Conservation (phyloP, 257 asterid species). For the Echium plantagineum region DNA sequence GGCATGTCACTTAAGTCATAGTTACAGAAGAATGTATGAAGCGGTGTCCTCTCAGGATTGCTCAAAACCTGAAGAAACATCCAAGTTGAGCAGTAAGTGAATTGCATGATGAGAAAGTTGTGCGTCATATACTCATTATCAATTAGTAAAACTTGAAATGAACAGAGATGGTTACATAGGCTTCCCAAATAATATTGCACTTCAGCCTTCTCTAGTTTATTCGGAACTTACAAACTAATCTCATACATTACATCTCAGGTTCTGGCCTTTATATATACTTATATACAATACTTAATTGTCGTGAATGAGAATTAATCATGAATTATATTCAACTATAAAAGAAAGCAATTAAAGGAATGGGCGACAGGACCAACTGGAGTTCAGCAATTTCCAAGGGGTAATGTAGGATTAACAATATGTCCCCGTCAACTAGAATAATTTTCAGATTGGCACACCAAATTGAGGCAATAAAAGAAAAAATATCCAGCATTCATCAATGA, state of each 20-base stretch:
- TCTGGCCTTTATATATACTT: too few species aligned
- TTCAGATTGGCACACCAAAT: neutral
- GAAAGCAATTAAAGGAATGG: neutral
- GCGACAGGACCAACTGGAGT: neutral
- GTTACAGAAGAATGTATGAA: constrained; percentile 67
- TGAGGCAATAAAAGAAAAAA: neutral
- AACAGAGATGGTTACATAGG: neutral
- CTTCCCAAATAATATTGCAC: neutral
- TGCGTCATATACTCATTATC: neutral
- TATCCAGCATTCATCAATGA: neutral
- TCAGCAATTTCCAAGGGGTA: neutral
- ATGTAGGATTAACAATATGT: neutral
- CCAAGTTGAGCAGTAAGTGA: too few species aligned
- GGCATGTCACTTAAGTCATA: constrained; percentile 89
- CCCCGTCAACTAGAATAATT: neutral
- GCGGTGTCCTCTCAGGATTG: constrained; percentile 84
- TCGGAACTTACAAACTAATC: neutral
- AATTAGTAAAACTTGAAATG: neutral
- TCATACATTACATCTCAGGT: neutral
- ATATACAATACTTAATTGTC: too few species aligned
- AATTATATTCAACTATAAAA: neutral
- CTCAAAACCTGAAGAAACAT: constrained; percentile 49
- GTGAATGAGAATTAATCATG: too few species aligned
- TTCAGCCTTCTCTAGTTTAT: too few species aligned
- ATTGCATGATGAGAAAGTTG: too few species aligned